Conservation (phyloP, 495 filamentous ascomycete species). For the Lineolata rhizophorae region DNA sequence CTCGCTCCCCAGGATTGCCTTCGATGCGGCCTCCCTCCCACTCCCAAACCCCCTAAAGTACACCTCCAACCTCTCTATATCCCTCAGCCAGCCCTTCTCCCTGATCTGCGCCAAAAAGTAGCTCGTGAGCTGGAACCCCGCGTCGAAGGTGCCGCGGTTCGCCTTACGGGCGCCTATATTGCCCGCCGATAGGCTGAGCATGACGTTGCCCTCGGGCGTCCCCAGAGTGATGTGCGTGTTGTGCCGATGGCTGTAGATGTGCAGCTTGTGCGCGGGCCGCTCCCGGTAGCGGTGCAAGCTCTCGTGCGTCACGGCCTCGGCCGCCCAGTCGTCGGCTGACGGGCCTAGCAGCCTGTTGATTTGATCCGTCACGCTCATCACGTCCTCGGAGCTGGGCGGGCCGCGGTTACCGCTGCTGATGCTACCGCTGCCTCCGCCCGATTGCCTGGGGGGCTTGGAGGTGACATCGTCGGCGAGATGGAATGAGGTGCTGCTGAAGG, state of each 20-base stretch:
- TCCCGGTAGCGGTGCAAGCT: too few relatives aligned
- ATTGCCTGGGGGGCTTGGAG: too few relatives aligned
- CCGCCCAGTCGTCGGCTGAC: background rate
- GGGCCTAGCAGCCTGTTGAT: too few relatives aligned
- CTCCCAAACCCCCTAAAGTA: conserved; percentile 60
- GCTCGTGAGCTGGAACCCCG: conserved; percentile 73
- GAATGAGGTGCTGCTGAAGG: too few relatives aligned
- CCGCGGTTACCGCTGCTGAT: too few relatives aligned
- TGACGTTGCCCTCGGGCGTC: conserved; percentile 49
- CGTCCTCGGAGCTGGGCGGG: too few relatives aligned
- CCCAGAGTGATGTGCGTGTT: conserved; percentile 85
- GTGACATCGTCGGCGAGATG: too few relatives aligned
- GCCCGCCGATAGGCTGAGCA: conserved; percentile 57
- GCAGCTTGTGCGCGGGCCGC: conserved; percentile 74
- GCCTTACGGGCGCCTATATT: conserved; percentile 74
- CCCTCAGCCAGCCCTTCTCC: conserved; percentile 37
- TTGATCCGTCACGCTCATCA: too few relatives aligned
- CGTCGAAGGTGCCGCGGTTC: conserved; percentile 59
- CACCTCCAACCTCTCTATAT: conserved; percentile 48
- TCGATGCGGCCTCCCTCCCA: conserved; percentile 71
- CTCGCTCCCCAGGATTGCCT: conserved; percentile 70
- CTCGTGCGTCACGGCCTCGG: too few relatives aligned
- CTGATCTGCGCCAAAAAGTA: conserved; percentile 59
- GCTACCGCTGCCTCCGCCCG: too few relatives aligned
- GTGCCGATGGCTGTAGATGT: conserved; percentile 71